Evolutionary conservation across 768 basidiomycete species (phyloP).

Genomic region (Grammothele lineata): DNA sequence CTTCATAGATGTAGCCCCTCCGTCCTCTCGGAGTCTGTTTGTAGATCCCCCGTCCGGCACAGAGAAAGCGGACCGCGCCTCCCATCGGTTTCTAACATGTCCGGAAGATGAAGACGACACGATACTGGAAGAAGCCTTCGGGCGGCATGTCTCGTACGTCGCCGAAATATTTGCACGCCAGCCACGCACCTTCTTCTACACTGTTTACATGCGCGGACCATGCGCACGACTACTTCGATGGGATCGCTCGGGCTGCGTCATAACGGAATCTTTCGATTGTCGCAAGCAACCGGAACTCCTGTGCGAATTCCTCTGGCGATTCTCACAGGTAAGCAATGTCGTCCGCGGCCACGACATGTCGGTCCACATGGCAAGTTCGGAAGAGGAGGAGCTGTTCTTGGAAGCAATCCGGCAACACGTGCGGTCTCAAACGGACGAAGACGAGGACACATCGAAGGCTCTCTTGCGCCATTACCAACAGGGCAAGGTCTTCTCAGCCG

Average conservation of each 20-base stretch:
- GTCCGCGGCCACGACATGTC: conserved; percentile 25
- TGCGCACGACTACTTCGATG: conserved; percentile 28
- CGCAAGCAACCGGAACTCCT: conserved; percentile 17
- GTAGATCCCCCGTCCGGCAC: neutral
- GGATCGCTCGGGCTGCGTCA: conserved; percentile 31
- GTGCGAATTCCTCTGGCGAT: conserved; percentile 29
- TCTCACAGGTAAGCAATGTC: conserved; percentile 7
- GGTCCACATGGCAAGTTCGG: neutral
- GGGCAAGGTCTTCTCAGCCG: neutral
- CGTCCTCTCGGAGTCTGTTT: neutral
- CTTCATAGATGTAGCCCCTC: conserved; percentile 5
- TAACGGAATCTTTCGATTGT: conserved; percentile 26
- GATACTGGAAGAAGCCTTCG: neutral
- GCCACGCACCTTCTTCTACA: conserved; percentile 26
- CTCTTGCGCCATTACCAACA: conserved; percentile 2
- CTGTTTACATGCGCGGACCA: conserved; percentile 24
- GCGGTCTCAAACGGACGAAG: neutral
- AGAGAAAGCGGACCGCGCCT: neutral
- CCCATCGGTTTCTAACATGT: neutral
- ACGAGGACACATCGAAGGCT: neutral
- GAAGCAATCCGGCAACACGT: neutral
- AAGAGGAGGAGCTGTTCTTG: conserved; percentile 1
- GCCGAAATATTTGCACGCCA: conserved; percentile 20
- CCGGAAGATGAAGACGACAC: too few species aligned
- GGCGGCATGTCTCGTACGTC: conserved; percentile 1